Percentiles rank a stretch among this genome's conserved stretches.
These are phyloP conservation scores for Cystofilobasidium ferigula DNA, from an alignment of 768 basidiomycete genomes.

Conservation along the genomic window DNA sequence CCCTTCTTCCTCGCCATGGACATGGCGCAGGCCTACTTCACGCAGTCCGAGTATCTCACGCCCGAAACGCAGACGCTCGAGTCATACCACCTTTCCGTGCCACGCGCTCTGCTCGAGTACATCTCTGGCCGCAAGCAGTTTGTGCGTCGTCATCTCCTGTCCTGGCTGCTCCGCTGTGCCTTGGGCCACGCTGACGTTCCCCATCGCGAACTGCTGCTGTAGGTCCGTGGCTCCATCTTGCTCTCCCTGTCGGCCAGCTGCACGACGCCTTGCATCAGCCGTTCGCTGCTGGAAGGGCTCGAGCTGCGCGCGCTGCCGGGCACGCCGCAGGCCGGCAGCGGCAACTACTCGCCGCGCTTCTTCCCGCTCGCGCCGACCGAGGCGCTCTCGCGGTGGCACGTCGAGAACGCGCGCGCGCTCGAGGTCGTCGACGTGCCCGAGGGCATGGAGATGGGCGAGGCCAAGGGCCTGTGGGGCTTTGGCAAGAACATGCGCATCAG, in stretches of 20 bases:
- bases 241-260: conserved; percentile 7
- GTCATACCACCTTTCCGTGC: conserved; percentile 19
- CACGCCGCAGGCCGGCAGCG: background rate
- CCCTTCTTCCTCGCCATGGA: conserved; percentile 18
- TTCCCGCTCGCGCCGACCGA: conserved; percentile 3
- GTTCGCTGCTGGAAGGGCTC: conserved; percentile 20
- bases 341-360: background rate
- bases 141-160: background rate
- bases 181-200: too few species aligned
- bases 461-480: conserved; percentile 18
- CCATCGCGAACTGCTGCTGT: too few species aligned
- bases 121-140: conserved; percentile 23
- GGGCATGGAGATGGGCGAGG: conserved; percentile 19
- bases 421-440: conserved; percentile 17
- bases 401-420: conserved; percentile 11
- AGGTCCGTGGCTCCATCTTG: conserved; percentile 11
- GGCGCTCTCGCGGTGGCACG: conserved; percentile 9
- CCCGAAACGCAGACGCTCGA: conserved; percentile 17
- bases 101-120: conserved; percentile 17
- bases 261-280: background rate
- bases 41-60: conserved; percentile 9
- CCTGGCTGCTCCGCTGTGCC: background rate
- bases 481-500: conserved; percentile 10
- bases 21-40: conserved; percentile 21
- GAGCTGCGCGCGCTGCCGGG: background rate